A percentile compares a stretch with the other conserved stretches of the same genome.
phyloP scores from a whole-genome alignment of 441 rosid species.

The Biscutella laevigata region DNA sequence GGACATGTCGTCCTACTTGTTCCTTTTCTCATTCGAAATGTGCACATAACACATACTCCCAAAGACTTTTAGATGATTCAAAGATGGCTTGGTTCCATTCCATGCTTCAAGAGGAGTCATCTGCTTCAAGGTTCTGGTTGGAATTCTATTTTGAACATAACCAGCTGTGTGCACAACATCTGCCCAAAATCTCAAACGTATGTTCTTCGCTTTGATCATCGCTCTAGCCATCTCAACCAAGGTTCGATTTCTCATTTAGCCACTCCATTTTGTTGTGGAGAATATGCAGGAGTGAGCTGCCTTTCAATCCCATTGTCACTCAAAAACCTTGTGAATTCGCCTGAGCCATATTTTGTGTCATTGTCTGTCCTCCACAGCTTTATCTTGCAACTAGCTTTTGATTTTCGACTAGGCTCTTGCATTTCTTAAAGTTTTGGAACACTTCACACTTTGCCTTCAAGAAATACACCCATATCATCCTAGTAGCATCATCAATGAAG shows the following conservation, averaged over 20 bases:
- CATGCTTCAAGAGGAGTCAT: neutral
- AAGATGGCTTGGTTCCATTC: neutral
- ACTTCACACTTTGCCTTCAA: neutral
- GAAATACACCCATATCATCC: neutral
- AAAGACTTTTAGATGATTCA: neutral
- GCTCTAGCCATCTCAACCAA: neutral
- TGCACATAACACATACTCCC: neutral
- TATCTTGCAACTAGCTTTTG: neutral
- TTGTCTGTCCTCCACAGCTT: neutral
- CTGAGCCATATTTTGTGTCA: neutral
- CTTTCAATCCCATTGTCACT: neutral
- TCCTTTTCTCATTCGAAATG: neutral
- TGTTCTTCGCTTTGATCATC: neutral
- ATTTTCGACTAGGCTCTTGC: neutral
- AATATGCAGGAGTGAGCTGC: neutral
- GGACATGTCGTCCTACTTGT: neutral
- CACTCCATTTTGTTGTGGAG: conserved; percentile 6
- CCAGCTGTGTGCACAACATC: neutral
- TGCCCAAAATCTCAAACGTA: neutral
- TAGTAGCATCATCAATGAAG: neutral
- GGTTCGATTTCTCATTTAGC: neutral
- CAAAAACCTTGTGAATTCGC: neutral
- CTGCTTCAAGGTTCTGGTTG: neutral
- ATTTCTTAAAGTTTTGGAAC: neutral
- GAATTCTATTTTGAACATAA: neutral